Evolutionary conservation across 306 rosid species (phyloP).

Genomic region (Sicyos baderoa): DNA sequence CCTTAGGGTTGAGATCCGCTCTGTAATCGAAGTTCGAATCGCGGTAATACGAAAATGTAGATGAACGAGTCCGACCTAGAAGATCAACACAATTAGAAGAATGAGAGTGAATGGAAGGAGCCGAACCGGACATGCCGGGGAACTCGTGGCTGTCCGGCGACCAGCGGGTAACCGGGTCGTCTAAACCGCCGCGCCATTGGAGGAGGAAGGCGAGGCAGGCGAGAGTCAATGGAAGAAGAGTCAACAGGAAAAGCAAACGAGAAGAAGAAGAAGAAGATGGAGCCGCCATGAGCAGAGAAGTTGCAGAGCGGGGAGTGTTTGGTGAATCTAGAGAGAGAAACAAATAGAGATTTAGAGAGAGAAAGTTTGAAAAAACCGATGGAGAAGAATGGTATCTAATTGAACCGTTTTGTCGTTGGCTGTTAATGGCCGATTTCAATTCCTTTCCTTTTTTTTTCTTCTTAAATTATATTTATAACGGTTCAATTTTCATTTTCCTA

Average conservation of each 20-base stretch:
- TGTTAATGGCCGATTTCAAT: neutral
- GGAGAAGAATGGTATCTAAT: neutral
- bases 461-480: too few relatives aligned
- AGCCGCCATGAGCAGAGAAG: constrained; percentile 53
- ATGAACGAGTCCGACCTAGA: constrained; percentile 35
- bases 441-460: neutral
- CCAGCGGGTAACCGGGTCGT: constrained; percentile 72
- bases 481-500: too few relatives aligned
- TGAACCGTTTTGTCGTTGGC: constrained; percentile 14
- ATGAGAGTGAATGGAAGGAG: constrained; percentile 26
- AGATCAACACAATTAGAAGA: constrained; percentile 50
- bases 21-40: constrained; percentile 54
- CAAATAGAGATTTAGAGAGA: neutral
- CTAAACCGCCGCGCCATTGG: constrained; percentile 89
- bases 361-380: neutral
- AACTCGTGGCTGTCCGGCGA: constrained; percentile 52
- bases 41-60: constrained; percentile 61
- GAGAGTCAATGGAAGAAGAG: constrained; percentile 58
- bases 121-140: constrained; percentile 55
- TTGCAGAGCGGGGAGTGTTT: constrained; percentile 13
- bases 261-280: constrained; percentile 27
- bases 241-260: constrained; percentile 50
- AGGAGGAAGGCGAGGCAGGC: constrained; percentile 76
- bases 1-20: constrained; percentile 73
- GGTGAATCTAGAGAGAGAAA: constrained; percentile 24